Conservation (phyloP, 2,329 filamentous ascomycete species). For the Aureobasidium sp. region DNA sequence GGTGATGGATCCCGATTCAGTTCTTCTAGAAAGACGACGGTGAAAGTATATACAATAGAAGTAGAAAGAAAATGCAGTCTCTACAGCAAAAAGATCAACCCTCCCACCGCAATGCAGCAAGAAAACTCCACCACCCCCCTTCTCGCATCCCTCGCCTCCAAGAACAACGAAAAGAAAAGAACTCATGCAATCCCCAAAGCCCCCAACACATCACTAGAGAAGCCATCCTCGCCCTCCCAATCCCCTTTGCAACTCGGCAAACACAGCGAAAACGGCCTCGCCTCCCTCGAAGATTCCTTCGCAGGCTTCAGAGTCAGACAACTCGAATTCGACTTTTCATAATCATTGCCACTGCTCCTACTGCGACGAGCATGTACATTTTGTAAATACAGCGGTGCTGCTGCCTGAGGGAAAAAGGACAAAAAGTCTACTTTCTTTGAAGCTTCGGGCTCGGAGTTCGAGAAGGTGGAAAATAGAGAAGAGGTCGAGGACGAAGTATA, state of each 20-base stretch:
- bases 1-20: too few relatives aligned
- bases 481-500: not conserved
- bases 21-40: too few relatives aligned
- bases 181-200: conserved; percentile 13
- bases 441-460: not conserved
- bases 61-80: too few relatives aligned
- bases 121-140: too few relatives aligned
- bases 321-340: not conserved
- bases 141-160: too few relatives aligned
- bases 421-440: not conserved
- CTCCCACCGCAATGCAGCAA: too few relatives aligned
- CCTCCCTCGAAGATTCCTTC: not conserved
- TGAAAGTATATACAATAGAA: too few relatives aligned
- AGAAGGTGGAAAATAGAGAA: not conserved
- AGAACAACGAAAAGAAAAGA: too few relatives aligned
- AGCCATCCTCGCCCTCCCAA: not conserved
- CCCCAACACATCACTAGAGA: conserved; percentile 1
- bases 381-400: not conserved
- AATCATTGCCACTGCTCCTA: not conserved
- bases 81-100: too few relatives aligned
- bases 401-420: not conserved
- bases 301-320: not conserved
- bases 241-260: not conserved
- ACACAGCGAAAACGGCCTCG: conserved; percentile 3
- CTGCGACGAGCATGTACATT: not conserved